These are phyloP conservation scores for Adiantum capillusveneris DNA, from an alignment of 75 land plant genomes.

Conservation along the genomic window DNA sequence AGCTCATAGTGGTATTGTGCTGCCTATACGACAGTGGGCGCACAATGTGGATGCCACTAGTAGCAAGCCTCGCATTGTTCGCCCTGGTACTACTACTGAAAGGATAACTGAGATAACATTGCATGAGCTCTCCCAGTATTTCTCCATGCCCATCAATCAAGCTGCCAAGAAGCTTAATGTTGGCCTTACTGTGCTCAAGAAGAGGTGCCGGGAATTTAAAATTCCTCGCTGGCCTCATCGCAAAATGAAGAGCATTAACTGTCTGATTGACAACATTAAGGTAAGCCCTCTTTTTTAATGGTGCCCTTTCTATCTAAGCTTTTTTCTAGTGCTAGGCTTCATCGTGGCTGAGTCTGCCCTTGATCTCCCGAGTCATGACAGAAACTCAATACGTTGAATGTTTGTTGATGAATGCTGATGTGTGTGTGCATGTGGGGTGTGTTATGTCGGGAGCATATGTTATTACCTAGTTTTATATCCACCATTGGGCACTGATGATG, in stretches of 20 bases:
- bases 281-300: no score
- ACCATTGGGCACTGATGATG: no score
- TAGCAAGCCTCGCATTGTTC: not conserved
- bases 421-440: no score
- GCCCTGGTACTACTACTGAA: constrained; percentile 4
- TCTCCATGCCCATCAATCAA: constrained; percentile 34
- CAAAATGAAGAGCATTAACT: constrained; percentile 44
- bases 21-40: not conserved
- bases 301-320: no score
- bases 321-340: no score
- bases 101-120: constrained; percentile 11
- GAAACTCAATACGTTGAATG: no score
- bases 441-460: no score
- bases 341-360: no score
- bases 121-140: constrained; percentile 36
- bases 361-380: no score
- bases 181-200: constrained; percentile 56
- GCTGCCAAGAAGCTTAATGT: constrained; percentile 57
- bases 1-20: not conserved
- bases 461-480: no score
- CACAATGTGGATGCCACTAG: not conserved
- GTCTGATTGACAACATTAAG: constrained; percentile 39
- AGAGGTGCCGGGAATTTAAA: constrained; percentile 51
- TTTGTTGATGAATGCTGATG: no score
- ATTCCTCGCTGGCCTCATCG: constrained; percentile 66